Evolutionary conservation across 176 grass and related monocot genomes (phyloP), one percentile per base, ranked within the genome.

Genomic region (Rhipidocladum racemiflorum): DNA sequence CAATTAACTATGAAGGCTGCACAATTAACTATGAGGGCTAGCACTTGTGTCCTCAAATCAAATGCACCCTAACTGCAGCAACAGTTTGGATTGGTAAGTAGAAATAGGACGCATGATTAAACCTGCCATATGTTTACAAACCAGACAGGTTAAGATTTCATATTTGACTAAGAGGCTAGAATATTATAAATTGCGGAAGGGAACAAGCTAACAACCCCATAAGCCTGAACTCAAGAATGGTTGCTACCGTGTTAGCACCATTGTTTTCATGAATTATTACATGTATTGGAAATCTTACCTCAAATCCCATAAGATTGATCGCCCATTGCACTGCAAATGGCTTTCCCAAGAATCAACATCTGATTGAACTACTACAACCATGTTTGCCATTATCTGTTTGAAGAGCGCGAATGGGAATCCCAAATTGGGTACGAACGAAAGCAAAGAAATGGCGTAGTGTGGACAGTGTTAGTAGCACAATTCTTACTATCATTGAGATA

Each of bases 321-420:
- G 82, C 65, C 95, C 95, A 84, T 98, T 98, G 83, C 95, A 98
- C 72, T 98, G 95, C 61, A 98, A 86, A 72, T 98, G 83, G 82
- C 92, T 98, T 87, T 98, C 95, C 95, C 88, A 98, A 63, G 92
- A 94, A 83, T 89, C 83, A n/a, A n/a, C n/a, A n/a, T n/a, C n/a
- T n/a, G n/a, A n/a, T n/a, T n/a, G n/a, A n/a, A n/a, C n/a, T n/a
- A n/a, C n/a, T n/a, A n/a, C n/a, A n/a, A n/a, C 91, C 92, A 98
- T 98, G 82, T n/a, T n/a, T n/a, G n/a, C n/a, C n/a, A n/a, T n/a
- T n/a, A n/a, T n/a, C n/a, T n/a, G n/a, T n/a, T n/a, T n/a, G n/a
- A n/a, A n/a, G n/a, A n/a, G n/a, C n/a, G n/a, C n/a, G n/a, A n/a
- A n/a, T n/a, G n/a, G n/a, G n/a, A n/a, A n/a, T n/a, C n/a, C n/a